Evolutionary conservation across 306 rosid genomes (phyloP), one percentile per base, ranked within the genome.

Genomic region (Betula pendula): DNA sequence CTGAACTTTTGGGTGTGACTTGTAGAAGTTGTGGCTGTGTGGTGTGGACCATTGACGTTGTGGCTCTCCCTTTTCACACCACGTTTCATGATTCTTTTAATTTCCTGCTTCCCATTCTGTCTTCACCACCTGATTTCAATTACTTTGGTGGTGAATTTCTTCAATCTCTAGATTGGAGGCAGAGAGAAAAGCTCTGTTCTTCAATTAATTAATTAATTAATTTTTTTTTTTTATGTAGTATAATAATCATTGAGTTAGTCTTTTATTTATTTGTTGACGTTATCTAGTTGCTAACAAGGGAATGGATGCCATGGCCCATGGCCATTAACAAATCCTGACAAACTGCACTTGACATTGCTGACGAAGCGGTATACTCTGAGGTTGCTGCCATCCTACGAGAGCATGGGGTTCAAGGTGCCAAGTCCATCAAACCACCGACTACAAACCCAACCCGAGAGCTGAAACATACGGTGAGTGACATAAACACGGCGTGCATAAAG

Each of bases 401-500:
- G 38, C 78, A n/a, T 53, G 90, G 95, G 70, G 84, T 90, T 72
- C 90, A 75, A 78, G 81, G 76, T 77, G 97, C 97, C 38, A 88
- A 77, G 69, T 82, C 88, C 81, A 68, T 88, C 60, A 88, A 82
- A 81, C 82, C 85, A 20, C 72, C 86, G 43, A 38, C 79, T 11
- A 13, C 85, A 48, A 88, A 67, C 78, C 56, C 87, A 3, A 86
- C 87, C 81, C 86, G 67, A 33, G 93, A 92, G 55, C 84, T 90
- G 38, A 92, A 92, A 77, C 86, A 83, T 70, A 92, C 93, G 0
- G 95, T 90, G n/a, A 92, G 90, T 38, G 97, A 88, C 68, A 92
- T 92, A 58, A 90, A 78, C 79, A 88, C 8, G 90, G 89, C 77
- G 95, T 92, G 76, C 95, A 92, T 81, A 73, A 92, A n/a, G n/a